Evolutionary conservation across 208 protist species (phyloP).

Genomic region (Crithidia brevicula): DNA sequence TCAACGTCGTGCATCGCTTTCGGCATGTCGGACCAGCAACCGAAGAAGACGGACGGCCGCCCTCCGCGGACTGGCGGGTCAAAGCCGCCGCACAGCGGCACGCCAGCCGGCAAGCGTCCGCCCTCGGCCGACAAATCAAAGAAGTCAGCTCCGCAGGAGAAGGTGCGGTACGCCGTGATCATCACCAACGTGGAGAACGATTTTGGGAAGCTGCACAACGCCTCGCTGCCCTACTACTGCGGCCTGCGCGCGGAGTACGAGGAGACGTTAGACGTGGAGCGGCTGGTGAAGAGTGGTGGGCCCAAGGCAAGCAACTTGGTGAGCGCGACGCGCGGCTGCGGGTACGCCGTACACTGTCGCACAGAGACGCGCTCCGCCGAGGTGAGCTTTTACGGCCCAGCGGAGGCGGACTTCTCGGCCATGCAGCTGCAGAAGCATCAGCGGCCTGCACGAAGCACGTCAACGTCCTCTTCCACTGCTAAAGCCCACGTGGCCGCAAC

Average conservation of each 20-base stretch:
- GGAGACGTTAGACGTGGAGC: conserved; percentile 31
- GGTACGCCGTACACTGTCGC: conserved; percentile 63
- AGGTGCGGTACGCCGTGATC: conserved; percentile 71
- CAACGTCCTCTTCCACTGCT: no score
- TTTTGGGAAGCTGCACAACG: conserved; percentile 73
- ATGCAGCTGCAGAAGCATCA: conserved; percentile 33
- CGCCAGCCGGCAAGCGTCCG: background rate
- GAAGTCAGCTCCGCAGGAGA: conserved; percentile 2
- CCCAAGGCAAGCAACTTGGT: background rate
- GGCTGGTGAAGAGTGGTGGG: conserved; percentile 6
- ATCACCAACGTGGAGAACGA: conserved; percentile 89
- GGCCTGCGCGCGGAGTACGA: conserved; percentile 41
- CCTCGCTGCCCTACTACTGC: conserved; percentile 52
- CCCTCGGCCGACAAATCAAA: background rate
- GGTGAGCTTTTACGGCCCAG: conserved; percentile 62
- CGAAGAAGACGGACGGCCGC: background rate
- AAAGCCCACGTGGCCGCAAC: no score
- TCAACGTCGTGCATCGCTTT: background rate
- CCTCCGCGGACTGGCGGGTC: background rate
- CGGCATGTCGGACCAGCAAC: background rate
- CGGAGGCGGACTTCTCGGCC: conserved; percentile 48
- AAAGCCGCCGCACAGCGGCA: background rate
- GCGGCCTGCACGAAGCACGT: no score
- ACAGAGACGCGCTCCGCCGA: conserved; percentile 82
- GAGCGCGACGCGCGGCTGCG: conserved; percentile 30